A percentile compares a stretch with the other conserved stretches of the same genome.
Conservation (phyloP, 768 basidiomycete genomes). For the Lactarius deliciosus region DNA sequence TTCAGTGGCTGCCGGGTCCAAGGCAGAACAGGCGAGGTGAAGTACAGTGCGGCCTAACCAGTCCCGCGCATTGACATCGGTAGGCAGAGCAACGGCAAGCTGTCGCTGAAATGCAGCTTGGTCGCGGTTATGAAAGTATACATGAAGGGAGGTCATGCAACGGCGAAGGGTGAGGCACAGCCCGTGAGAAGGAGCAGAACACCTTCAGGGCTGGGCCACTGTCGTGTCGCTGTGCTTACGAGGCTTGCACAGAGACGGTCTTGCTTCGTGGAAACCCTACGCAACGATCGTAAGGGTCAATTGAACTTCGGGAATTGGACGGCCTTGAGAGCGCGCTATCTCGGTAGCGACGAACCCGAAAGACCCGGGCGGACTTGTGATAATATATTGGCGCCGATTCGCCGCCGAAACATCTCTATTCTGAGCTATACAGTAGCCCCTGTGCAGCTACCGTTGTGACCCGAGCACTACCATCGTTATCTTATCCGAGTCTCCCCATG, state of each 20-base stretch:
- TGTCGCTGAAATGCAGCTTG: slow-evolving; percentile 76
- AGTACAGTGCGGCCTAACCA: slow-evolving; percentile 72
- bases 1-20: slow-evolving; percentile 52
- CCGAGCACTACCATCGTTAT: no score
- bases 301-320: not conserved
- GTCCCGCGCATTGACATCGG: slow-evolving; percentile 73
- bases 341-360: not conserved
- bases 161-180: not conserved
- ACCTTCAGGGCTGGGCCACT: slow-evolving; percentile 4
- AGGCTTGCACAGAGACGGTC: slow-evolving; percentile 5
- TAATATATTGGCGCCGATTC: no score
- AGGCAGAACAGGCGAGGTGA: slow-evolving; percentile 72
- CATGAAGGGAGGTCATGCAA: slow-evolving; percentile 83
- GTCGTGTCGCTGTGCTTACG: not conserved
- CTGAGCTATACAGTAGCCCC: no score
- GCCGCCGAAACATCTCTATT: no score
- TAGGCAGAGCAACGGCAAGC: slow-evolving; percentile 40
- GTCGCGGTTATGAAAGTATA: slow-evolving; percentile 65
- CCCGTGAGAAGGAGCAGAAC: slow-evolving; percentile 10
- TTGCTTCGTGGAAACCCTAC: not conserved
- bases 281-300: not conserved
- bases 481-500: no score
- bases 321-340: not conserved
- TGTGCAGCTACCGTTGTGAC: no score
- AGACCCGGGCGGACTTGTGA: not conserved